Evolutionary conservation across 2,329 filamentous ascomycete genomes (phyloP).

Genomic region (Xylaria arbuscula): DNA sequence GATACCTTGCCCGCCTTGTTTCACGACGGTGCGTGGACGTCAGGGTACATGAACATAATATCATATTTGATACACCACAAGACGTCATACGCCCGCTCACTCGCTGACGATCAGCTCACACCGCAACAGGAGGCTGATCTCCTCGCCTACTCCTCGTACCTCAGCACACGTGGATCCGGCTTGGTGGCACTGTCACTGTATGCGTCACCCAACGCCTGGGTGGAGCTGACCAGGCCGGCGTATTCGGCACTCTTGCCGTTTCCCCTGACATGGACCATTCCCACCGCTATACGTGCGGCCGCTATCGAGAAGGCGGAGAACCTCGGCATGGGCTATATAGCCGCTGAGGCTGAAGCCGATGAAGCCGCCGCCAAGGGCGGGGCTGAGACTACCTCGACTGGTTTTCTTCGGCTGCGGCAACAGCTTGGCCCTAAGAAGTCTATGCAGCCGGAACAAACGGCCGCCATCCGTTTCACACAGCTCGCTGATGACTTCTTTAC

Average conservation of each 20-base stretch:
- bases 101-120: constrained; percentile 53
- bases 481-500: constrained; percentile 77
- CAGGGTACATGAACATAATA: constrained; percentile 71
- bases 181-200: constrained; percentile 90
- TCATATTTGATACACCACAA: constrained; percentile 60
- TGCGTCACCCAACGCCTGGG: constrained; percentile 90
- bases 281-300: constrained; percentile 75
- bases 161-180: constrained; percentile 78
- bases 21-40: constrained; percentile 64
- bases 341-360: constrained; percentile 64
- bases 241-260: constrained; percentile 85
- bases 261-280: constrained; percentile 88
- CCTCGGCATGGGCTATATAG: constrained; percentile 75
- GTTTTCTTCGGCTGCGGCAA: constrained; percentile 50
- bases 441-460: constrained; percentile 74
- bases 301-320: constrained; percentile 77
- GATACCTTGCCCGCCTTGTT: constrained; percentile 67
- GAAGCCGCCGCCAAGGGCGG: constrained; percentile 50
- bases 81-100: constrained; percentile 47
- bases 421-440: constrained; percentile 54
- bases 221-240: constrained; percentile 78
- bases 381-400: constrained; percentile 48
- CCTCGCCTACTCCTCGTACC: constrained; percentile 71
- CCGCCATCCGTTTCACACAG: constrained; percentile 79
- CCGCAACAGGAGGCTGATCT: constrained; percentile 58